phyloP scores from a whole-genome alignment of 2,329 filamentous ascomycete genomes.

The Hypoxylon sp. region DNA sequence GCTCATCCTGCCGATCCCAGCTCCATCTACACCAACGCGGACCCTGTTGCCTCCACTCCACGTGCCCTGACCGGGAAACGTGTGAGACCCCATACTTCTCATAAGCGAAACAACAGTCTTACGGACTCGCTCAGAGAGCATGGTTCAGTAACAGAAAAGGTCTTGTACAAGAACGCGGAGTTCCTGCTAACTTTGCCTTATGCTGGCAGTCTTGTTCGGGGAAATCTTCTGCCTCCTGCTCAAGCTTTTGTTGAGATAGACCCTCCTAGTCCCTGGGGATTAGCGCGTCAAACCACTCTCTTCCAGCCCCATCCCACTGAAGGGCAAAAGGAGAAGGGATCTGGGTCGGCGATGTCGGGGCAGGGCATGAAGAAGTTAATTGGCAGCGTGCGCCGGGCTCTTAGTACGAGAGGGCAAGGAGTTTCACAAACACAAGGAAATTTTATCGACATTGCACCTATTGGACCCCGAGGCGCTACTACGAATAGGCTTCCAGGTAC shows the following conservation, averaged over 20 bases:
- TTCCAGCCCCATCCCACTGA: conserved; percentile 61
- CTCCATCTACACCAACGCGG: conserved; percentile 62
- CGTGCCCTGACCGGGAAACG: conserved; percentile 71
- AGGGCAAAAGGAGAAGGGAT: conserved; percentile 60
- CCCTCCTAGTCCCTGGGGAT: conserved; percentile 64
- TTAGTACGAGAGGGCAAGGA: conserved; percentile 73
- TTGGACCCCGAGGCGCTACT: conserved; percentile 67
- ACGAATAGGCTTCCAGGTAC: conserved; percentile 72
- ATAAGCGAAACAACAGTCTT: conserved; percentile 90
- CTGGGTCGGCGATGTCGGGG: conserved; percentile 72
- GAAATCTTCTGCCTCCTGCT: conserved; percentile 84
- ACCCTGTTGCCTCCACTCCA: conserved; percentile 71
- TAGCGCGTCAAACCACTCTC: conserved; percentile 68
- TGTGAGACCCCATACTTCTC: conserved; percentile 70
- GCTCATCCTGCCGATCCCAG: conserved; percentile 71
- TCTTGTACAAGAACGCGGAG: conserved; percentile 68
- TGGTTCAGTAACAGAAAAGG: conserved; percentile 63
- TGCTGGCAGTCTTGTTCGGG: conserved; percentile 87
- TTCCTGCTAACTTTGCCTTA: conserved; percentile 75
- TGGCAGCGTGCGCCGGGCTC: conserved; percentile 84
- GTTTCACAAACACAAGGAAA: conserved; percentile 62
- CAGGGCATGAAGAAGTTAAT: conserved; percentile 89
- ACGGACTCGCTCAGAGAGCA: conserved; percentile 86
- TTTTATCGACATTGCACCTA: conserved; percentile 64
- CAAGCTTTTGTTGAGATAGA: conserved; percentile 83